A percentile compares a stretch with the other conserved stretches of the same genome.
These are phyloP conservation scores for Blastobotrys robertii DNA, from an alignment of 805 yeast genomes.

Conservation along the genomic window DNA sequence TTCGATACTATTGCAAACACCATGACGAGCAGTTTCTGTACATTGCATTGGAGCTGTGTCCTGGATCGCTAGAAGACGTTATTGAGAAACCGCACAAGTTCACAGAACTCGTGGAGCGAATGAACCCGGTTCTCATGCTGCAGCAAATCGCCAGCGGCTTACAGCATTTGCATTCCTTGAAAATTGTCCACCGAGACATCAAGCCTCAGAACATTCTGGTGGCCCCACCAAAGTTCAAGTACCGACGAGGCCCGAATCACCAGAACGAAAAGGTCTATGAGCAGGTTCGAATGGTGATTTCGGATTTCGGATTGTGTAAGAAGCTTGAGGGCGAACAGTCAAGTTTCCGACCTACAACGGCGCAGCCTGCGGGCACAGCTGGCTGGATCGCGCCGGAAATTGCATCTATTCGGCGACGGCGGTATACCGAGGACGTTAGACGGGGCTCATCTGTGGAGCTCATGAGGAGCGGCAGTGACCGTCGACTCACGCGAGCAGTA, in stretches of 20 bases:
- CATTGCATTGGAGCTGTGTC: slow-evolving; percentile 87
- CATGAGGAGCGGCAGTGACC: slow-evolving; percentile 4
- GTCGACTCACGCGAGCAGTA: slow-evolving; percentile 47
- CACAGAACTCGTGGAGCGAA: slow-evolving; percentile 29
- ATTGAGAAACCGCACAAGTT: slow-evolving; percentile 37
- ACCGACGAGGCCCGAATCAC: slow-evolving; percentile 3
- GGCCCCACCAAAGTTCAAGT: slow-evolving; percentile 41
- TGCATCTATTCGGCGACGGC: background rate
- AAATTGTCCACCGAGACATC: slow-evolving; percentile 89
- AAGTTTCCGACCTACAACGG: slow-evolving; percentile 84
- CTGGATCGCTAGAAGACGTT: slow-evolving; percentile 80
- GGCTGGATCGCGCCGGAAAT: slow-evolving; percentile 98
- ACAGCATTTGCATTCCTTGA: slow-evolving; percentile 75
- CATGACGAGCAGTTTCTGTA: slow-evolving; percentile 78
- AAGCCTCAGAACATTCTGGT: slow-evolving; percentile 91
- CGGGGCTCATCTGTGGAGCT: slow-evolving; percentile 1
- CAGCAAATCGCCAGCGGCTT: slow-evolving; percentile 77
- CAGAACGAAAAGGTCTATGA: slow-evolving; percentile 22
- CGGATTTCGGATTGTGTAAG: slow-evolving; percentile 95
- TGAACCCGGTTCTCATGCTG: slow-evolving; percentile 47
- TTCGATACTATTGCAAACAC: slow-evolving; percentile 89
- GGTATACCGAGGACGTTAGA: background rate
- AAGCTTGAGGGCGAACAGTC: slow-evolving; percentile 87
- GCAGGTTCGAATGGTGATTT: slow-evolving; percentile 63
- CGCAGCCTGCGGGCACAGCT: slow-evolving; percentile 90